Base-by-base conservation (phyloP, 208 protist species). In the Trypanosoma conorhini region DNA sequence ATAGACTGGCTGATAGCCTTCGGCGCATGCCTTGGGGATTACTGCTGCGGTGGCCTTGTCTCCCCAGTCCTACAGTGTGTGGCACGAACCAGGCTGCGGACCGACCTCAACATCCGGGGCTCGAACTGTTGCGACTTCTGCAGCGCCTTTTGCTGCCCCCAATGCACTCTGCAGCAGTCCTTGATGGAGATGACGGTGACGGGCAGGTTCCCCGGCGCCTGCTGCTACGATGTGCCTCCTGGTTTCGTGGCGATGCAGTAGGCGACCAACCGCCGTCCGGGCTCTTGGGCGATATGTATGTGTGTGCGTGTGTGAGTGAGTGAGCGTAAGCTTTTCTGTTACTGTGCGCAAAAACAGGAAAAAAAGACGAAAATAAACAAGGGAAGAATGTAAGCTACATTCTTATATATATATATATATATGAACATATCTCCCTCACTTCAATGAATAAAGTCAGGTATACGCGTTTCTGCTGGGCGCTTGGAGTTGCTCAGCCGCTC, bases 161-260 rank as follows among this genome's bases (percentile, higher is more conserved):
- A 15, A n/a, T 91, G 88, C 55, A 64, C 54, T 0, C 52, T 85
- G 24, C 81, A 88, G 68, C 88, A 90, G 64, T 70, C 80, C 42
- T 64, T 90, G 73, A 54, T 86, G 28, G 85, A 91, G 77, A 84
- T 93, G 82, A 85, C 80, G 1, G 59, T 64, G 5, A 74, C 80
- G 74, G 78, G 80, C 19, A 77, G 84, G 12, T 91, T 89, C 52
- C 88, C 85, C 24, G 84, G 85, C 22, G 88, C 48, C 4, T 70
- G 65, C 38, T 70, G 65, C 65, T 70, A 70, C n/a, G 30, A 52
- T 62, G 15, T 5, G 3, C 19, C 28, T 38, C 26, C 62, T n/a
- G 3, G 13, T 55, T 7, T 28, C n/a, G 24, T 12, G 8, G 1
- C 30, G 33, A 57, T 67, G 62, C 15, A 67, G 1, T 67, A 57